A percentile compares a stretch with the other conserved stretches of the same genome.
phyloP scores from a whole-genome alignment of 495 filamentous ascomycete species.

The Hypoxylon trugodes region DNA sequence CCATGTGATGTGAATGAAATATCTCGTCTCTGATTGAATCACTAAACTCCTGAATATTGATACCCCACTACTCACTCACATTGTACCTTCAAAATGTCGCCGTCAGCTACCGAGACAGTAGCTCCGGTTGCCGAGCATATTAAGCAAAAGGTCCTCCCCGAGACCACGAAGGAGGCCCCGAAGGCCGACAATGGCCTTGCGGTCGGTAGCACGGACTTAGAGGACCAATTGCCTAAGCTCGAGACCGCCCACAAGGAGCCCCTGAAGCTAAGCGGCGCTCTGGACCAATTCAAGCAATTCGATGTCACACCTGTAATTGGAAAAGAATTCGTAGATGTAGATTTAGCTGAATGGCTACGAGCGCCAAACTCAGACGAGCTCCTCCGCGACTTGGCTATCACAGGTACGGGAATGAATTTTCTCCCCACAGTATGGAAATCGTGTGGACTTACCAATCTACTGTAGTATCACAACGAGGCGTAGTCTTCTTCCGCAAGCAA shows the following conservation, averaged over 20 bases:
- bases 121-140: conserved; percentile 36
- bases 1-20: background rate
- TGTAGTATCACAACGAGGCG: conserved; percentile 80
- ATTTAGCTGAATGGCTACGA: conserved; percentile 66
- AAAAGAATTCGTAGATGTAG: conserved; percentile 66
- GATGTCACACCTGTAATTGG: conserved; percentile 76
- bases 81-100: conserved; percentile 33
- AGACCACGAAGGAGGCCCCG: background rate
- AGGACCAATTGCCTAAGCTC: conserved; percentile 32
- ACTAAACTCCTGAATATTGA: background rate
- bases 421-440: conserved; percentile 39
- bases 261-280: conserved; percentile 57
- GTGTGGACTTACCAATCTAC: conserved; percentile 65
- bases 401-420: conserved; percentile 65
- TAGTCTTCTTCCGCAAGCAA: conserved; percentile 84
- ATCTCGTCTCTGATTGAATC: background rate
- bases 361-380: conserved; percentile 73
- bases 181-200: conserved; percentile 14
- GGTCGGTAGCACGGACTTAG: conserved; percentile 23
- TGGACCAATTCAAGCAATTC: conserved; percentile 66
- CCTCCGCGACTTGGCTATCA: conserved; percentile 71
- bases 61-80: background rate
- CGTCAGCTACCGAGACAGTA: conserved; percentile 40
- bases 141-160: conserved; percentile 35
- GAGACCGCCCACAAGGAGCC: conserved; percentile 47